Evolutionary conservation across 2,329 filamentous ascomycete genomes (phyloP), one percentile per base, ranked within the genome.

Genomic region (Dothideomycetes sp.): DNA sequence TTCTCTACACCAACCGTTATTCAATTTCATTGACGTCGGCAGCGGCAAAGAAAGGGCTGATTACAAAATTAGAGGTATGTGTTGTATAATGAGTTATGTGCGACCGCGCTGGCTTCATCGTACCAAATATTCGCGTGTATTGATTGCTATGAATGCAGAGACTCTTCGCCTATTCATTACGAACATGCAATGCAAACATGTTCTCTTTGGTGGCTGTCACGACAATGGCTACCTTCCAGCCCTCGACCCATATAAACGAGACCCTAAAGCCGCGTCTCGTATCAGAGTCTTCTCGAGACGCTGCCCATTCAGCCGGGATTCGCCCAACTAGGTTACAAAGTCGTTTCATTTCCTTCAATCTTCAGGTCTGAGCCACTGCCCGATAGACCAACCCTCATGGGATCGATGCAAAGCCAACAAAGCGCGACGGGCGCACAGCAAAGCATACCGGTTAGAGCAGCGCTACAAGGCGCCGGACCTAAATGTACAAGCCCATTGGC

Each of bases 171-270:
- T 77, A 2, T 77, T 75, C 45, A 66, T 66, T 22, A 69, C 76
- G 34, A 75, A 73, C 47, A 58, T 65, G 3, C 72, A 78, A 49
- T 81, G 77, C 60, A 75, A 73, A 47, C 76, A 79, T 51, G 75
- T 81, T 27, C 74, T 73, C 50, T 74, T 78, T 42, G 77, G 74
- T 4, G 75, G 69, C 30, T 80, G 76, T 49, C 75, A 79, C 47
- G 73, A 80, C 47, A 63, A 63, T 17, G 69, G 70, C 37, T 78
- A 59, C 38, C 55, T 68, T 22, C 55, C 62, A 16, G 63, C 62
- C 18, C 57, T 69, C 36, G 64, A 67, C 37, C 56, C 60, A 10
- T 67, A 66, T 52, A 64, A 64, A 37, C 58, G 63, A 44, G 58
- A 68, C 38, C 39, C 51, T 19, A 40, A 43, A 29, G 57, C 56